phyloP scores from a whole-genome alignment of 192 early-diverging fungal species.

The Coemansia sp. region DNA sequence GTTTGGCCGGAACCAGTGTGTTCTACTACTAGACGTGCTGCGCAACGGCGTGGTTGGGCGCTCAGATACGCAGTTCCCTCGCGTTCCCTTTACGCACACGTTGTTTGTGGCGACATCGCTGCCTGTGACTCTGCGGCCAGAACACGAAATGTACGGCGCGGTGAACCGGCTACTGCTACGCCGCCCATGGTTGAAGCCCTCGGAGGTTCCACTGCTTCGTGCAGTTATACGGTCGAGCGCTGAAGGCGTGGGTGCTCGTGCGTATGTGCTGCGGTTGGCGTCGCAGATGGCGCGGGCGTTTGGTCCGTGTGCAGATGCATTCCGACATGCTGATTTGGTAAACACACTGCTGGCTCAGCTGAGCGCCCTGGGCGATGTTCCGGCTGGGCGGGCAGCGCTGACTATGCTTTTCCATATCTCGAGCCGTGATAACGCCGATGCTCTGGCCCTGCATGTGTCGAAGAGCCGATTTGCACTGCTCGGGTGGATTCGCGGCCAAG shows the following conservation, averaged over 20 bases:
- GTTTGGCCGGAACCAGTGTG: slow-evolving; percentile 25
- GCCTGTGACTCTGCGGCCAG: slow-evolving; percentile 32
- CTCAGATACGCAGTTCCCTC: slow-evolving; percentile 16
- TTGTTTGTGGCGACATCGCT: slow-evolving; percentile 44
- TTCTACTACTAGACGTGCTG: slow-evolving; percentile 39
- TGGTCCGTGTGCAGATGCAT: slow-evolving; percentile 13
- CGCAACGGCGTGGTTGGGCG: slow-evolving; percentile 38
- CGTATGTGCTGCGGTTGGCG: slow-evolving; percentile 31
- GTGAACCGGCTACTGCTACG: slow-evolving; percentile 33
- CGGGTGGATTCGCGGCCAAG: slow-evolving; percentile 42
- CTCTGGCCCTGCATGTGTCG: slow-evolving; percentile 27
- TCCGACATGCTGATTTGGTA: slow-evolving; percentile 18
- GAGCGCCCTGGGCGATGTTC: slow-evolving; percentile 43
- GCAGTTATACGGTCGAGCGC: slow-evolving; percentile 10
- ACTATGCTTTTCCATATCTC: slow-evolving; percentile 37
- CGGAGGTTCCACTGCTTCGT: slow-evolving; percentile 38
- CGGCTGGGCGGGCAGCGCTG: slow-evolving; percentile 25
- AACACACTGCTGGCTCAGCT: slow-evolving; percentile 27
- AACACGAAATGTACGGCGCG: slow-evolving; percentile 34
- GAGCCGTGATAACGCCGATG: slow-evolving; percentile 17
- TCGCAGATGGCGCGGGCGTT: slow-evolving; percentile 36
- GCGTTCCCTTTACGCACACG: slow-evolving; percentile 25
- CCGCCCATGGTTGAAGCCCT: slow-evolving; percentile 22
- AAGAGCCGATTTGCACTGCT: slow-evolving; percentile 34
- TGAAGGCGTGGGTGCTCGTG: slow-evolving; percentile 14